phyloP scores from a whole-genome alignment of 768 basidiomycete species.

The Agrocybe chaxingu region DNA sequence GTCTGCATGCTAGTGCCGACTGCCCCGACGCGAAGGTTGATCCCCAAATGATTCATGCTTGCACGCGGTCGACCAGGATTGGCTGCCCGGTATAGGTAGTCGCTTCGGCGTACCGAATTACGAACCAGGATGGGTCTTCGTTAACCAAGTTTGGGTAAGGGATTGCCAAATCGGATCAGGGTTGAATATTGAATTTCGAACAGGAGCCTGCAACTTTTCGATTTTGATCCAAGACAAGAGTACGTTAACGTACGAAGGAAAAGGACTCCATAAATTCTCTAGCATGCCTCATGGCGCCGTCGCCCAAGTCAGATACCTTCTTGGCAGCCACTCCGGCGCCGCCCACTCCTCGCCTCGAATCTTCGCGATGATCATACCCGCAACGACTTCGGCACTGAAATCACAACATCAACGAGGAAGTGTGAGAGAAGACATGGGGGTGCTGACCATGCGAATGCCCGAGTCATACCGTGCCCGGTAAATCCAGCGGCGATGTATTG shows the following conservation, averaged over 20 bases:
- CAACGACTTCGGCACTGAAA: constrained; percentile 52
- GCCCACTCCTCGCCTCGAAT: constrained; percentile 6
- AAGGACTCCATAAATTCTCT: not conserved
- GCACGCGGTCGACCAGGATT: too few relatives aligned
- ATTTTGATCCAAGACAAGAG: not conserved
- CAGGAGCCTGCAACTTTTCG: too few relatives aligned
- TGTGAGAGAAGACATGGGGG: not conserved
- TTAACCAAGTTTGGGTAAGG: too few relatives aligned
- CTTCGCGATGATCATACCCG: constrained; percentile 6
- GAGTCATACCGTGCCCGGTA: constrained; percentile 79
- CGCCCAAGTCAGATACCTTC: constrained; percentile 8
- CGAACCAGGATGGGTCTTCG: too few relatives aligned
- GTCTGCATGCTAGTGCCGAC: too few relatives aligned
- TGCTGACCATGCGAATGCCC: constrained; percentile 65
- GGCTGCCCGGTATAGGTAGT: too few relatives aligned
- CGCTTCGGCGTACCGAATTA: too few relatives aligned
- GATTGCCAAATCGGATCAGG: too few relatives aligned
- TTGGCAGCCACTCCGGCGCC: constrained; percentile 7
- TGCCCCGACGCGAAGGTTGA: too few relatives aligned
- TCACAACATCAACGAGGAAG: not conserved
- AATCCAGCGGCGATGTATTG: constrained; percentile 76
- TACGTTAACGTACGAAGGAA: not conserved
- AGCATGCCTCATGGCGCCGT: not conserved
- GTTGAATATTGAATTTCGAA: too few relatives aligned
- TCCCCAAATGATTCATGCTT: too few relatives aligned